These are phyloP conservation scores for Cadophora sp. DNA, from an alignment of 2,329 filamentous ascomycete genomes.

Conservation along the genomic window DNA sequence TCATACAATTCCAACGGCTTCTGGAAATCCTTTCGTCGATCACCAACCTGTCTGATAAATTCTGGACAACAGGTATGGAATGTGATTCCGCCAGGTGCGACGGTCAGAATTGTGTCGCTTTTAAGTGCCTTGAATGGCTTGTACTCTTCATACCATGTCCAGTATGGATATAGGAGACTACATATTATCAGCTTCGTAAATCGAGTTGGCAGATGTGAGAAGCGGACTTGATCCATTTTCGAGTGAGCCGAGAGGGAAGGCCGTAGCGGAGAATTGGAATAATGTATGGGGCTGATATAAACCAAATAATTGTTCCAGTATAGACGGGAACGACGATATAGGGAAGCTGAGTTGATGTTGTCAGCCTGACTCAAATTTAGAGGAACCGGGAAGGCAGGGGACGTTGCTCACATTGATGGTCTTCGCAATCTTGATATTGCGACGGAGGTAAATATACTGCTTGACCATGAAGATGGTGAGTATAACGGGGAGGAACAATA, in stretches of 20 bases:
- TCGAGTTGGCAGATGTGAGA: neutral
- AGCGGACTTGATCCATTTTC: slow-evolving; percentile 22
- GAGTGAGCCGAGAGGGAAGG: slow-evolving; percentile 9
- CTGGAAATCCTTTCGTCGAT: slow-evolving; percentile 35
- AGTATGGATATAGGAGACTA: slow-evolving; percentile 19
- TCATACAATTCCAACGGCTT: slow-evolving; percentile 38
- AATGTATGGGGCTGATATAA: slow-evolving; percentile 8
- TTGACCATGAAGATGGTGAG: neutral
- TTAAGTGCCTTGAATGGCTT: slow-evolving; percentile 12
- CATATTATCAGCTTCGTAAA: neutral
- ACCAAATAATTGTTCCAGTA: slow-evolving; percentile 16
- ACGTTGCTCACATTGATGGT: slow-evolving; percentile 6
- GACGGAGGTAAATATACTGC: slow-evolving; percentile 3
- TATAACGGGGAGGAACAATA: neutral
- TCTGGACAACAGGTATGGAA: slow-evolving; percentile 60
- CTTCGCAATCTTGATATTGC: slow-evolving; percentile 20
- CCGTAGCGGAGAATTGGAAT: slow-evolving; percentile 11
- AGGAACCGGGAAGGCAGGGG: neutral
- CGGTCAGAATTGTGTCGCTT: slow-evolving; percentile 65
- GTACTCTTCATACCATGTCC: slow-evolving; percentile 19
- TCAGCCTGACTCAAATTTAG: neutral
- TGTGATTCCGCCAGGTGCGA: slow-evolving; percentile 58
- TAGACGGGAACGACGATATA: slow-evolving; percentile 20
- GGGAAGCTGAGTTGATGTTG: slow-evolving; percentile 18
- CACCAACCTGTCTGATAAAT: slow-evolving; percentile 35